A percentile compares a stretch with the other conserved stretches of the same genome.
phyloP scores from a whole-genome alignment of 2,329 filamentous ascomycete species.

The Tolypocladium sp. region DNA sequence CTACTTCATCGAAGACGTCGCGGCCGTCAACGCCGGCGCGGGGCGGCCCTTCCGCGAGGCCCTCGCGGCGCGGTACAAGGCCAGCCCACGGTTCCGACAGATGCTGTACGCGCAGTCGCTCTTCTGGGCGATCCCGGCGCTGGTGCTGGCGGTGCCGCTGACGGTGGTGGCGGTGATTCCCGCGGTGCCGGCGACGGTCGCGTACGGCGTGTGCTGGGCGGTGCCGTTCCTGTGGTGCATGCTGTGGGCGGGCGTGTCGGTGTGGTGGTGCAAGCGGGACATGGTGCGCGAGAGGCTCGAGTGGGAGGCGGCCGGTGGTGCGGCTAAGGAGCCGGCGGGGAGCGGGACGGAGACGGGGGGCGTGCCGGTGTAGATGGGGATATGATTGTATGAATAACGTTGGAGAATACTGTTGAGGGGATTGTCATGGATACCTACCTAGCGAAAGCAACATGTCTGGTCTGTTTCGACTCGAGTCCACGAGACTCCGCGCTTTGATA shows the following conservation, averaged over 20 bases:
- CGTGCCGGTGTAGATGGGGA: background rate
- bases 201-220: slow-evolving; percentile 29
- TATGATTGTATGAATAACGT: background rate
- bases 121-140: slow-evolving; percentile 30
- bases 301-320: slow-evolving; percentile 18
- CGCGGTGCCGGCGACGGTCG: slow-evolving; percentile 22
- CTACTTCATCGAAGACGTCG: slow-evolving; percentile 58
- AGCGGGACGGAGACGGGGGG: background rate
- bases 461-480: background rate
- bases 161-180: slow-evolving; percentile 26
- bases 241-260: slow-evolving; percentile 24
- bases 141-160: slow-evolving; percentile 25
- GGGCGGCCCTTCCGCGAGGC: slow-evolving; percentile 32
- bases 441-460: background rate
- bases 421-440: background rate
- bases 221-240: slow-evolving; percentile 28
- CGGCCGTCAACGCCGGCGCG: slow-evolving; percentile 56
- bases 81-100: slow-evolving; percentile 29
- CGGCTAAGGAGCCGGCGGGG: background rate
- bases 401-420: background rate
- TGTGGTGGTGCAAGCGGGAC: slow-evolving; percentile 25
- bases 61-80: slow-evolving; percentile 29
- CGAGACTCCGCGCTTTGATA: too few species aligned
- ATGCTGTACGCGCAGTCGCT: slow-evolving; percentile 30
- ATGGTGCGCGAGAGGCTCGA: slow-evolving; percentile 27